Conservation (phyloP, 106 monocot species). For the Apostasia ramifera region DNA sequence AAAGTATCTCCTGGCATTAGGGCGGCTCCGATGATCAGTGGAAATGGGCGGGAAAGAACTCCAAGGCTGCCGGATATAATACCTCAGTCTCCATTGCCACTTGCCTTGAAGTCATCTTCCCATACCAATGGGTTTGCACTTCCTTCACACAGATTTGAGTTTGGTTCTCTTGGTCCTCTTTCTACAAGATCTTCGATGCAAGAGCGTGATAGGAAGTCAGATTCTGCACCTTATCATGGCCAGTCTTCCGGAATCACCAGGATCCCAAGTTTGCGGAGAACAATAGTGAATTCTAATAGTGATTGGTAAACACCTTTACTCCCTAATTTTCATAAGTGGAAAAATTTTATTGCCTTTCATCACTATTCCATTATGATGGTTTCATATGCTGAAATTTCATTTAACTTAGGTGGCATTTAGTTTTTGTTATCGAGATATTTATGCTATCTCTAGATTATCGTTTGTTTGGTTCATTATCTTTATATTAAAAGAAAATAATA, state of each 20-base stretch:
- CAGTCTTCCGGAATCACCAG: slow-evolving; percentile 7
- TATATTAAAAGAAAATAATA: too few relatives aligned
- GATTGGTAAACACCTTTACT: slow-evolving; percentile 20
- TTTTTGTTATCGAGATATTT: too few relatives aligned
- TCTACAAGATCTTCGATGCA: slow-evolving; percentile 4
- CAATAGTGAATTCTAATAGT: background rate
- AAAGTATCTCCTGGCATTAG: background rate
- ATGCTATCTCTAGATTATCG: too few relatives aligned
- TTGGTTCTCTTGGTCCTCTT: slow-evolving; percentile 47
- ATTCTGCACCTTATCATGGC: slow-evolving; percentile 7
- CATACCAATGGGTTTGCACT: slow-evolving; percentile 15
- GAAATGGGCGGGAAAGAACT: slow-evolving; percentile 25
- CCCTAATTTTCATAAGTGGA: too few relatives aligned
- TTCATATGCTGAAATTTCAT: too few relatives aligned
- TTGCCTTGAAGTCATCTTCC: slow-evolving; percentile 14
- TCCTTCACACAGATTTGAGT: slow-evolving; percentile 23
- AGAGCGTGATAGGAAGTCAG: slow-evolving; percentile 14
- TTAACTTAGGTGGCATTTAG: too few relatives aligned
- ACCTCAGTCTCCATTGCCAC: slow-evolving; percentile 4
- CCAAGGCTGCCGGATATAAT: background rate
- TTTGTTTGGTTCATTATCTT: too few relatives aligned
- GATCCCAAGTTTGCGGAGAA: slow-evolving; percentile 14
- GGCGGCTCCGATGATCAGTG: slow-evolving; percentile 1
- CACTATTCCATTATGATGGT: background rate
- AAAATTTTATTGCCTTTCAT: too few relatives aligned